Conservation (phyloP, 1,139 yeast species). For the Trichomonascaceae sp. region DNA sequence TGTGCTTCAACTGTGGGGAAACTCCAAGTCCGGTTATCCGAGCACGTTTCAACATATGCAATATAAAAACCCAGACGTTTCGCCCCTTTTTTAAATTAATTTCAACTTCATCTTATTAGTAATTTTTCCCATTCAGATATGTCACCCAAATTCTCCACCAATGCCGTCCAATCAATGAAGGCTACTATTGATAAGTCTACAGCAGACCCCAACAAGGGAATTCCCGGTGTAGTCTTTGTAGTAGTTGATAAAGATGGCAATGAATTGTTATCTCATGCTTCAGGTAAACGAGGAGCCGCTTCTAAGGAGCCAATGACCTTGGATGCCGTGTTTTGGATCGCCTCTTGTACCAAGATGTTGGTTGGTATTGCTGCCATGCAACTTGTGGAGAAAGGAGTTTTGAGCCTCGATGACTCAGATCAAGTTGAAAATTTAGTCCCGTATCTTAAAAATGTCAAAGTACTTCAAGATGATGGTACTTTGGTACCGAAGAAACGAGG, state of each 20-base stretch:
- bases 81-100: background rate
- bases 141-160: background rate
- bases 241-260: background rate
- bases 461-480: constrained; percentile 38
- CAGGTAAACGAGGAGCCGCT: constrained; percentile 24
- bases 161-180: background rate
- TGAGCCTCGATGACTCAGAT: constrained; percentile 38
- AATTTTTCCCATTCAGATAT: background rate
- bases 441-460: constrained; percentile 37
- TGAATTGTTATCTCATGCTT: constrained; percentile 11
- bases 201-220: background rate
- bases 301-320: constrained; percentile 22
- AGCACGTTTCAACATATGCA: background rate
- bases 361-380: constrained; percentile 44
- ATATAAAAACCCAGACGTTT: background rate
- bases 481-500: constrained; percentile 34
- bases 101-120: too few species aligned
- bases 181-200: background rate
- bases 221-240: constrained; percentile 1
- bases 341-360: constrained; percentile 46
- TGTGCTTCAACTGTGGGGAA: background rate
- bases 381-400: constrained; percentile 41
- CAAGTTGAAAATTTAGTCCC: constrained; percentile 36
- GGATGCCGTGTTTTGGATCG: constrained; percentile 37
- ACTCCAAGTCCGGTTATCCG: background rate